These are phyloP conservation scores for Dacryopinax spathularia DNA, from an alignment of 768 basidiomycete species.

Conservation along the genomic window DNA sequence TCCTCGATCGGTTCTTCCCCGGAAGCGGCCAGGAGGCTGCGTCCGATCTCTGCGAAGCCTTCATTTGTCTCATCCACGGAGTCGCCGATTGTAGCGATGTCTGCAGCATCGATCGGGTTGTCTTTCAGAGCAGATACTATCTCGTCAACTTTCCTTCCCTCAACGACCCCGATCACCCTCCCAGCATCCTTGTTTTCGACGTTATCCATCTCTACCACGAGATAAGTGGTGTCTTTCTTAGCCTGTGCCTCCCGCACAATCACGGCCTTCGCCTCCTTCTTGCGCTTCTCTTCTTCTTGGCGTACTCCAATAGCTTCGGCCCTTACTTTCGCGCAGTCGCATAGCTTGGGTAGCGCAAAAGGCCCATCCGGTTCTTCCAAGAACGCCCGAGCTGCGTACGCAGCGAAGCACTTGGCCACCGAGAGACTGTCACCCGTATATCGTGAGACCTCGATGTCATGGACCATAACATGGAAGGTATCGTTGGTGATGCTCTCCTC, in stretches of 20 bases:
- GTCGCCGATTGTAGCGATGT: background rate
- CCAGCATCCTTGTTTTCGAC: background rate
- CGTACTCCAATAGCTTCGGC: background rate
- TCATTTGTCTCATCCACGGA: background rate
- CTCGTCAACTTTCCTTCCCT: background rate
- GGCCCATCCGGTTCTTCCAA: background rate
- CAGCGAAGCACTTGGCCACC: background rate
- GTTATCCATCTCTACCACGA: background rate
- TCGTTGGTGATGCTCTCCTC: background rate
- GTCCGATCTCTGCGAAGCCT: background rate
- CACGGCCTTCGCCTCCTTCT: background rate
- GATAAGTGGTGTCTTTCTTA: background rate
- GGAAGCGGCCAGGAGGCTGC: background rate
- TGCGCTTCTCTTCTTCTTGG: background rate
- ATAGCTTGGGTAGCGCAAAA: background rate
- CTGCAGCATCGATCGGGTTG: background rate
- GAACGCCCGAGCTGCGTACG: background rate
- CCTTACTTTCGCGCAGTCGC: background rate
- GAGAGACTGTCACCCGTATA: background rate
- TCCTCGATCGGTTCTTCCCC: background rate
- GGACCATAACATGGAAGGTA: background rate
- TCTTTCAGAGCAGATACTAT: background rate
- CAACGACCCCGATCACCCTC: background rate
- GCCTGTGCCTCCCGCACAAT: background rate
- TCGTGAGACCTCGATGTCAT: background rate